Percentiles rank a stretch among this genome's conserved stretches.
phyloP scores from a whole-genome alignment of 257 asterid species.

The Leptodermis oblonga region DNA sequence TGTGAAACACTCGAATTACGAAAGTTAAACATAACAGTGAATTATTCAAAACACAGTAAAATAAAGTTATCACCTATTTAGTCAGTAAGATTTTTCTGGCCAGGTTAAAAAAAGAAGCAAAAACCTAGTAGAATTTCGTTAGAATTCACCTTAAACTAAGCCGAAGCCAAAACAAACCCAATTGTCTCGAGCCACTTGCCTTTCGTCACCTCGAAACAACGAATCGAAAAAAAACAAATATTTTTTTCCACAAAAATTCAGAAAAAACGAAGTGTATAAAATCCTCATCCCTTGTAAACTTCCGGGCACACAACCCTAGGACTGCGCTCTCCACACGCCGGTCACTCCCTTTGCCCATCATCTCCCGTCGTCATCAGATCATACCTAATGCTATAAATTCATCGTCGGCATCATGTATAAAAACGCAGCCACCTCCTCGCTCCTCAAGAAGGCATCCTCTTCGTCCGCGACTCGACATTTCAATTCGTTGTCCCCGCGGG shows the following conservation, averaged over 20 bases:
- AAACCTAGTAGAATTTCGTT: background rate
- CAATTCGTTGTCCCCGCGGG: constrained; percentile 34
- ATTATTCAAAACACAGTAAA: background rate
- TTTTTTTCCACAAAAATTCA: background rate
- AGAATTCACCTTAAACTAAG: background rate
- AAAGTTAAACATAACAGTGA: background rate
- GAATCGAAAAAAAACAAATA: background rate
- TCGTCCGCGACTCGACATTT: constrained; percentile 24
- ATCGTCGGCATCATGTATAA: constrained; percentile 43
- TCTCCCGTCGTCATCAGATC: background rate
- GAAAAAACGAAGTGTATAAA: constrained; percentile 4
- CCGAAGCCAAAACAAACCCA: background rate
- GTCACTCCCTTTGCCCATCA: background rate
- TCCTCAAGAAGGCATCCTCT: constrained; percentile 54
- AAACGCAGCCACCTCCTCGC: constrained; percentile 50
- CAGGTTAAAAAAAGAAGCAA: background rate
- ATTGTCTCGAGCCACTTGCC: constrained; percentile 4
- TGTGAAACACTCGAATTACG: too few relatives aligned
- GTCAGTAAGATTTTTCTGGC: background rate
- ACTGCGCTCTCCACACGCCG: constrained; percentile 13
- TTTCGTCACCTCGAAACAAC: background rate
- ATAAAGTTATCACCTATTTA: too few relatives aligned
- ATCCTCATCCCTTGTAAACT: background rate
- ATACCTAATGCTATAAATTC: constrained; percentile 28
- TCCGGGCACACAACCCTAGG: constrained; percentile 45